Evolutionary conservation across 1,139 yeast species (phyloP).

Genomic region (Zygosaccharomyces pseudobailii): DNA sequence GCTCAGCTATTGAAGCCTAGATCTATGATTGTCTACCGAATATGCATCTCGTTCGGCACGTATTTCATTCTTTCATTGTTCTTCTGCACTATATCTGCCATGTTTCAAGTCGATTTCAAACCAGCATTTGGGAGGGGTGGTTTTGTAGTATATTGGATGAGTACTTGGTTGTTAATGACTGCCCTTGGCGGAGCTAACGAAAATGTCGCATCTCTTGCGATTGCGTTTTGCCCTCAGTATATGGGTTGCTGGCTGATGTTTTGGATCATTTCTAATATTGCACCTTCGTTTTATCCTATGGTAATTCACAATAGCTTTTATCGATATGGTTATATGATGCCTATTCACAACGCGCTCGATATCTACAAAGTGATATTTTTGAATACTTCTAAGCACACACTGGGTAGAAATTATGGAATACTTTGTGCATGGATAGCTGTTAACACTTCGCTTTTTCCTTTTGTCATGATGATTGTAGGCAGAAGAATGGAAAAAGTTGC

Average conservation of each 20-base stretch:
- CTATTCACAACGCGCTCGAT: conserved; percentile 56
- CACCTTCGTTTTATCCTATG: conserved; percentile 59
- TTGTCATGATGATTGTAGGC: conserved; percentile 38
- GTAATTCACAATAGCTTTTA: conserved; percentile 50
- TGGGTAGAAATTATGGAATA: conserved; percentile 58
- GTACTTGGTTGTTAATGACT: conserved; percentile 53
- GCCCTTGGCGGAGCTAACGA: conserved; percentile 66
- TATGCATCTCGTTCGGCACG: conserved; percentile 43
- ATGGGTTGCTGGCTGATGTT: conserved; percentile 59
- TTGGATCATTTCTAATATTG: conserved; percentile 54
- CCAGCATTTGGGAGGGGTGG: conserved; percentile 55
- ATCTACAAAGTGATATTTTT: conserved; percentile 53
- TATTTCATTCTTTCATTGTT: conserved; percentile 51
- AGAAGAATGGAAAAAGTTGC: conserved; percentile 30
- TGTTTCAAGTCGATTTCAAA: conserved; percentile 52
- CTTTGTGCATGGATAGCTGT: conserved; percentile 55
- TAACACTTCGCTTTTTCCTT: conserved; percentile 43
- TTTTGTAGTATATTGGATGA: conserved; percentile 60
- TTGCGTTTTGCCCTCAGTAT: conserved; percentile 45
- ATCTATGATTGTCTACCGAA: conserved; percentile 48
- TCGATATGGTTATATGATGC: conserved; percentile 61
- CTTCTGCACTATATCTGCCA: conserved; percentile 54
- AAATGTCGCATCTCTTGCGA: conserved; percentile 46
- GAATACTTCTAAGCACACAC: conserved; percentile 48
- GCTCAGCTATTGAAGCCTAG: conserved; percentile 41